A percentile compares a stretch with the other conserved stretches of the same genome.
phyloP scores from a whole-genome alignment of 148 eudicot genomes.

The Arbutus unedo region DNA sequence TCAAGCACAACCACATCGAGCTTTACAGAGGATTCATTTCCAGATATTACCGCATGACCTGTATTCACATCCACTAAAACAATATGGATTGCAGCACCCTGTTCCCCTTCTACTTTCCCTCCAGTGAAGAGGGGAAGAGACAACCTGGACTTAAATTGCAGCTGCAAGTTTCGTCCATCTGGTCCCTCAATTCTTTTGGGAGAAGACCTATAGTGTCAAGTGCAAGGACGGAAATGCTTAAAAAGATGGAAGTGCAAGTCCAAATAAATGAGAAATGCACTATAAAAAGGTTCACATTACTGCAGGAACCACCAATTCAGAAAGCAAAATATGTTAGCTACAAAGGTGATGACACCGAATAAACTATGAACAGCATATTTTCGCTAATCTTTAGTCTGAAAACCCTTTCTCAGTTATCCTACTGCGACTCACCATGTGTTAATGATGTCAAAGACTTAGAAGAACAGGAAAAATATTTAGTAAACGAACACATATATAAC shows the following conservation, averaged over 20 bases:
- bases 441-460: background rate
- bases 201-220: slow-evolving; percentile 50
- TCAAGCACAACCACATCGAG: slow-evolving; percentile 87
- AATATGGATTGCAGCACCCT: slow-evolving; percentile 87
- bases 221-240: background rate
- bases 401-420: background rate
- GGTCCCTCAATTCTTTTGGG: slow-evolving; percentile 88
- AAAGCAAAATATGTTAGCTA: background rate
- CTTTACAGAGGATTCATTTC: slow-evolving; percentile 72
- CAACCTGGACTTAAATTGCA: slow-evolving; percentile 70
- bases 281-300: background rate
- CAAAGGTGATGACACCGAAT: background rate
- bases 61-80: slow-evolving; percentile 69
- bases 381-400: background rate
- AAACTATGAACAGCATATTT: slow-evolving; percentile 3
- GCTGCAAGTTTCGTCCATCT: slow-evolving; percentile 87
- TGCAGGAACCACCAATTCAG: background rate
- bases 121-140: slow-evolving; percentile 94
- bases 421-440: background rate
- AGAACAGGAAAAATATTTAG: background rate
- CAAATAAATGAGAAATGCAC: background rate
- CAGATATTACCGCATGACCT: slow-evolving; percentile 69
- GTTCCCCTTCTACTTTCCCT: slow-evolving; percentile 97
- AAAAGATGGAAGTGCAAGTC: background rate
- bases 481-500: background rate